These are phyloP conservation scores for Cucumis hystrix DNA, from an alignment of 306 rosid genomes.

Conservation along the genomic window DNA sequence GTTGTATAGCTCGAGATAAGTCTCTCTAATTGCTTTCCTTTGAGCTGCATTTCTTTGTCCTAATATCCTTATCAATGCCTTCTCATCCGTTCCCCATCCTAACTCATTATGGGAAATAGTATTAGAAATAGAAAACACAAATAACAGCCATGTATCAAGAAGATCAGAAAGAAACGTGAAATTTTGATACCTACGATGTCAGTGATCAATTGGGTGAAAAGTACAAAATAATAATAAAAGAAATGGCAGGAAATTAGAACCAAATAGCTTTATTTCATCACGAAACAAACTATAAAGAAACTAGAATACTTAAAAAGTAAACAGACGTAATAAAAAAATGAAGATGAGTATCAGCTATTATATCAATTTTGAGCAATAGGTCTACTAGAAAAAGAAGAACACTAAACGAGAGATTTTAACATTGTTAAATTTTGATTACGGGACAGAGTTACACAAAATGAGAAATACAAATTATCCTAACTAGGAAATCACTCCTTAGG, in stretches of 20 bases:
- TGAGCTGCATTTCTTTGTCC: constrained; percentile 75
- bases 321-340: background rate
- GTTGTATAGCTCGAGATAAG: constrained; percentile 63
- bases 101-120: constrained; percentile 3
- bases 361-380: background rate
- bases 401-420: background rate
- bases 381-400: background rate
- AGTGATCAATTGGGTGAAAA: background rate
- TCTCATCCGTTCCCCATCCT: constrained; percentile 69
- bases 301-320: background rate
- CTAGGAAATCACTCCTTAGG: background rate
- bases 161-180: background rate
- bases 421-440: background rate
- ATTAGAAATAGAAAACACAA: background rate
- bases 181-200: background rate
- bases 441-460: background rate
- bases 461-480: background rate
- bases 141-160: background rate
- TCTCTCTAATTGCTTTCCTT: constrained; percentile 53
- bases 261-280: background rate
- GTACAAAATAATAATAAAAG: background rate
- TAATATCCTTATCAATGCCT: constrained; percentile 42
- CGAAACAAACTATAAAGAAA: background rate
- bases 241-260: background rate
- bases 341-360: background rate